Evolutionary conservation across 805 yeast genomes (phyloP), one percentile per base, ranked within the genome.

Genomic region (Middelhovenomyces tepae): DNA sequence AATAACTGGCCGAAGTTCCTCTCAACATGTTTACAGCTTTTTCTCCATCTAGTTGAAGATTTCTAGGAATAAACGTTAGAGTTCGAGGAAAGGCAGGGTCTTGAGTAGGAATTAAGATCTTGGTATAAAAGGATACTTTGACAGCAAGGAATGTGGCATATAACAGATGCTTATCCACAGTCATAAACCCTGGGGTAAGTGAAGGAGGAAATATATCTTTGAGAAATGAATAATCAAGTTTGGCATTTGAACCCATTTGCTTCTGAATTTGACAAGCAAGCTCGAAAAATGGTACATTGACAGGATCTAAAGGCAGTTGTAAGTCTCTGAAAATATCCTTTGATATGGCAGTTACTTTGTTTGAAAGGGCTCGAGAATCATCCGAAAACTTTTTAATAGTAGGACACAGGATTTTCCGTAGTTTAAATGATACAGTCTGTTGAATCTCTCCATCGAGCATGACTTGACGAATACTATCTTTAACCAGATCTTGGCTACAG

Each of bases 391-490:
- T 9, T n/a, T 26, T 26, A 20, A 26, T 26, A 10, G 8, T 13
- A 5, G 29, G 19, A n/a, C 29, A 26, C 5, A 26, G n/a, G n/a
- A n/a, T n/a, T n/a, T n/a, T n/a, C n/a, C n/a, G n/a, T n/a, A n/a
- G n/a, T n/a, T n/a, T n/a, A n/a, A n/a, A n/a, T n/a, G n/a, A n/a
- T n/a, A n/a, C n/a, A n/a, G n/a, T n/a, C n/a, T n/a, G n/a, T 26
- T 7, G 29, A 9, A 15, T 26, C 11, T 26, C 29, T 26, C 5
- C 15, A 18, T 6, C 19, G 11, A 5, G 29, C 5, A 14, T 18
- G 15, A n/a, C 29, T 26, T 26, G 29, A 16, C 29, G 20, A 26
- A n/a, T 16, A 18, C 10, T 26, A 10, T 26, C 29, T 16, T 14
- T 26, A 6, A 26, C 17, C 8, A 20, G 29, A 5, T 16, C 29